A percentile compares a stretch with the other conserved stretches of the same genome.
These are phyloP conservation scores for Aspergillaceae sp. DNA, from an alignment of 2,329 filamentous ascomycete species.

Conservation along the genomic window DNA sequence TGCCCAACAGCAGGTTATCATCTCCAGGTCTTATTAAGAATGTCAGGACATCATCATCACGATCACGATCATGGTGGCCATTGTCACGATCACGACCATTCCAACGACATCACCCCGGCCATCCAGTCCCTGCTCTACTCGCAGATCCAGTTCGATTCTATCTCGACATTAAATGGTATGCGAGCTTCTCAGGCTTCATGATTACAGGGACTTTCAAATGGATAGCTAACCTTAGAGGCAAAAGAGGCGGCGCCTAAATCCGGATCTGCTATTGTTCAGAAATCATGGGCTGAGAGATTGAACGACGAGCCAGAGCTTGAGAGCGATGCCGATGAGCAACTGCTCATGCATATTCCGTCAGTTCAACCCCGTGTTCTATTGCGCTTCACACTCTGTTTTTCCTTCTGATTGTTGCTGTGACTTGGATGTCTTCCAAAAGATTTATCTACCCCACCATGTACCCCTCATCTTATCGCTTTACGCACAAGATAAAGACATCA, in stretches of 20 bases:
- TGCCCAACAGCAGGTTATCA: background rate
- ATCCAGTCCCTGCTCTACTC: constrained; percentile 85
- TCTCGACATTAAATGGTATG: constrained; percentile 69
- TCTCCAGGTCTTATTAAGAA: constrained; percentile 4
- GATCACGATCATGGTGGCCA: constrained; percentile 35
- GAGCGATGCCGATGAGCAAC: constrained; percentile 83
- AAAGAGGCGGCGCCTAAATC: constrained; percentile 53
- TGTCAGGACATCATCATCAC: constrained; percentile 32
- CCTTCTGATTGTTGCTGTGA: background rate
- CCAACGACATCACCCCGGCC: constrained; percentile 83
- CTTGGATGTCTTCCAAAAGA: background rate
- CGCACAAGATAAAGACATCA: too few species aligned
- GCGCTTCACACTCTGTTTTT: background rate
- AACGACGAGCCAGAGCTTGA: constrained; percentile 62
- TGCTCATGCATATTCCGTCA: constrained; percentile 86
- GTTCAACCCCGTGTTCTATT: constrained; percentile 20
- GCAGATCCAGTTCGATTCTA: constrained; percentile 79
- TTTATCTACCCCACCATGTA: constrained; percentile 15
- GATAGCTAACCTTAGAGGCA: background rate
- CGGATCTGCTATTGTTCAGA: constrained; percentile 70
- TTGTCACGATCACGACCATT: constrained; percentile 66
- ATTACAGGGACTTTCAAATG: too few species aligned
- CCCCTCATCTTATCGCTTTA: constrained; percentile 15
- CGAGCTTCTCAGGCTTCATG: background rate
- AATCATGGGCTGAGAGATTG: constrained; percentile 81